Evolutionary conservation across 768 basidiomycete genomes (phyloP).

Genomic region (Leccinum disarticulatum): DNA sequence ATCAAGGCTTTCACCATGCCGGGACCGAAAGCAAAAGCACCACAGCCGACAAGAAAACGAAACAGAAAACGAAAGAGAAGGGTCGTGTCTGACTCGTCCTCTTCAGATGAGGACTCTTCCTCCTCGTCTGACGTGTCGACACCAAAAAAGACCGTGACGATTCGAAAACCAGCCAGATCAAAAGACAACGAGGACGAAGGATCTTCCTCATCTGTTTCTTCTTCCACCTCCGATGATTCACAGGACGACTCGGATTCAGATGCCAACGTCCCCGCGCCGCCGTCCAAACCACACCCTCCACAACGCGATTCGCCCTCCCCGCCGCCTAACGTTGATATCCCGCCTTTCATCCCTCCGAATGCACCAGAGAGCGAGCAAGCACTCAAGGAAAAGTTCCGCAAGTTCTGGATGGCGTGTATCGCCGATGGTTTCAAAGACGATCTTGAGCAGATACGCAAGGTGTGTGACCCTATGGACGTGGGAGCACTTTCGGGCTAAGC

Average conservation of each 20-base stretch:
- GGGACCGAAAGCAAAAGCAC: background rate
- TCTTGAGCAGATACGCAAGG: slow-evolving; percentile 81
- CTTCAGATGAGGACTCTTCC: slow-evolving; percentile 35
- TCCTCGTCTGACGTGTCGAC: slow-evolving; percentile 19
- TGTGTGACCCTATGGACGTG: slow-evolving; percentile 27
- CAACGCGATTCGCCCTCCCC: slow-evolving; percentile 30
- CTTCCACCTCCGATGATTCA: slow-evolving; percentile 9
- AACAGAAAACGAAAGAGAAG: slow-evolving; percentile 57
- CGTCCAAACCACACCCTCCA: background rate
- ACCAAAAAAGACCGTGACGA: slow-evolving; percentile 8
- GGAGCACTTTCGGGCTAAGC: background rate
- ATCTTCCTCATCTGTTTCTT: slow-evolving; percentile 16
- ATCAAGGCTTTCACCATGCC: background rate
- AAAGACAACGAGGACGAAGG: slow-evolving; percentile 6
- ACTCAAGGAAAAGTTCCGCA: slow-evolving; percentile 68
- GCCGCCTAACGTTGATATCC: slow-evolving; percentile 35
- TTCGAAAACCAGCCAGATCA: slow-evolving; percentile 4
- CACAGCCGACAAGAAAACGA: slow-evolving; percentile 41
- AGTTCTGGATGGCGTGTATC: slow-evolving; percentile 85
- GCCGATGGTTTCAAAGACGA: slow-evolving; percentile 83
- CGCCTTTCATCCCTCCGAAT: slow-evolving; percentile 54
- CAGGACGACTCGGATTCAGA: slow-evolving; percentile 2
- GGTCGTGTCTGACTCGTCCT: slow-evolving; percentile 42
- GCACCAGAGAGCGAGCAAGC: slow-evolving; percentile 45
- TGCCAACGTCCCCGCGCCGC: background rate